These are phyloP conservation scores for Wallemia hederae DNA, from an alignment of 1,284 basidiomycete species.

Conservation along the genomic window DNA sequence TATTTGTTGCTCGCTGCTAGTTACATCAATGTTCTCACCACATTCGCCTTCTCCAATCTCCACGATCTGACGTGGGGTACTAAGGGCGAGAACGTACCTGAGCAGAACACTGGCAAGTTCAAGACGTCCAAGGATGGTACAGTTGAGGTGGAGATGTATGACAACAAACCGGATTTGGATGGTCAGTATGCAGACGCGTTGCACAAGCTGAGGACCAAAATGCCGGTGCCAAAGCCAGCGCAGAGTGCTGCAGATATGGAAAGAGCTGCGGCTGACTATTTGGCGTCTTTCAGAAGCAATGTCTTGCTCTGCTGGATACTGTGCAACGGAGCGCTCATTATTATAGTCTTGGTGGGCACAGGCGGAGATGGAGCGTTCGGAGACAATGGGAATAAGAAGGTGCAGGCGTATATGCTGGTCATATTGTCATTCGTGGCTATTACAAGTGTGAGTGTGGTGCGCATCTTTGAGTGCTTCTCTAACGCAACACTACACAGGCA, in stretches of 20 bases:
- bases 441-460: neutral
- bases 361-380: neutral
- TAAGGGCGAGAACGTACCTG: neutral
- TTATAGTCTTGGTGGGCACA: neutral
- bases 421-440: neutral
- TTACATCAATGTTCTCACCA: constrained; percentile 50
- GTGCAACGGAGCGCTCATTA: neutral
- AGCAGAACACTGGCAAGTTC: neutral
- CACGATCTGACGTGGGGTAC: constrained; percentile 1
- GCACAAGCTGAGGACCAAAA: neutral
- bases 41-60: constrained; percentile 10
- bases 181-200: neutral
- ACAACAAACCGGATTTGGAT: neutral
- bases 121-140: neutral
- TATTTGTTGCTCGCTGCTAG: constrained; percentile 63
- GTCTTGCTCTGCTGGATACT: neutral
- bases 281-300: neutral
- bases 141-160: neutral
- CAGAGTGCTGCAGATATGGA: neutral
- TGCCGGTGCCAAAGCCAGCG: neutral
- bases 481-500: neutral
- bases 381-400: neutral
- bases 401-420: neutral
- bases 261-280: neutral
- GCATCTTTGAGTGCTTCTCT: too few species aligned